Evolutionary conservation across 495 filamentous ascomycete species (phyloP).

Genomic region (Aspergillus bridgeri): DNA sequence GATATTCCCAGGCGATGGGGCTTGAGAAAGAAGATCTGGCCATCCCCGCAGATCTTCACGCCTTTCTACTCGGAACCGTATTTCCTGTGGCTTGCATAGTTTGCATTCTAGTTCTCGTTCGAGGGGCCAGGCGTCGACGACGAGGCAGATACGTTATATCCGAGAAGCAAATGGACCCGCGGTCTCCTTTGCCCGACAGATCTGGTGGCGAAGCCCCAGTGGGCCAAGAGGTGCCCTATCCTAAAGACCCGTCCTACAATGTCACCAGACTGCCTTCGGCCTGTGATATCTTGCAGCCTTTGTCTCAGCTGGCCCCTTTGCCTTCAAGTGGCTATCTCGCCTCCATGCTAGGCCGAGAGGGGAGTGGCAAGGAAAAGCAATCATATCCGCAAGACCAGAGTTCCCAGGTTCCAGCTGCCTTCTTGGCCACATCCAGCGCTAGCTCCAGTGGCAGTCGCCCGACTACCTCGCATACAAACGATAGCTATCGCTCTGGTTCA

Average conservation of each 20-base stretch:
- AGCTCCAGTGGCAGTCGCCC: slow-evolving; percentile 3
- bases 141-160: slow-evolving; percentile 10
- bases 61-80: slow-evolving; percentile 14
- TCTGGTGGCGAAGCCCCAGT: slow-evolving; percentile 19
- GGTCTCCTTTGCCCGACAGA: slow-evolving; percentile 11
- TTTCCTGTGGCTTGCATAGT: slow-evolving; percentile 18
- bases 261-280: slow-evolving; percentile 24
- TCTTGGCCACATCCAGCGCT: background rate
- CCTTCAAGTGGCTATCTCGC: slow-evolving; percentile 28
- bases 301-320: slow-evolving; percentile 30
- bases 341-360: slow-evolving; percentile 17
- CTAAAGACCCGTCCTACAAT: slow-evolving; percentile 5
- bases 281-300: slow-evolving; percentile 36
- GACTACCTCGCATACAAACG: slow-evolving; percentile 7
- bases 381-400: slow-evolving; percentile 1
- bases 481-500: slow-evolving; percentile 1
- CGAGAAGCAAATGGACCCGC: slow-evolving; percentile 24
- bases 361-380: slow-evolving; percentile 7
- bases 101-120: slow-evolving; percentile 17
- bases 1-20: slow-evolving; percentile 15
- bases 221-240: slow-evolving; percentile 9
- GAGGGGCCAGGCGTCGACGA: slow-evolving; percentile 20
- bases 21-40: slow-evolving; percentile 14
- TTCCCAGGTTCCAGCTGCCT: background rate
- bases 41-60: slow-evolving; percentile 12